phyloP scores from a whole-genome alignment of 2,329 filamentous ascomycete genomes.

The Thielaviopsis musarum region DNA sequence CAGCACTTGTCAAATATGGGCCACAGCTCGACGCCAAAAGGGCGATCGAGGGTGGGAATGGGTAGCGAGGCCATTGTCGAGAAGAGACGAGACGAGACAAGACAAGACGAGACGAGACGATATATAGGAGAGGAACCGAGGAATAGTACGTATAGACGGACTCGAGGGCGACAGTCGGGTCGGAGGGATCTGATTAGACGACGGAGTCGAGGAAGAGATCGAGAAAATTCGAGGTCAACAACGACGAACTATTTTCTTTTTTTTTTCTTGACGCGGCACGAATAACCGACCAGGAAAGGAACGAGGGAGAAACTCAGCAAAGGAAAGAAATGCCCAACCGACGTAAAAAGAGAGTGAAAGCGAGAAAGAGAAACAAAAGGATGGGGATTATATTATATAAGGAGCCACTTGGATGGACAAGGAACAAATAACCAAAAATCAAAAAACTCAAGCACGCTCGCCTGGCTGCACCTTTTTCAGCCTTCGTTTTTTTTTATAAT shows the following conservation, averaged over 20 bases:
- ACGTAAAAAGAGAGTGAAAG: background rate
- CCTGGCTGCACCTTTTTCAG: background rate
- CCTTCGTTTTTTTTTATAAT: background rate
- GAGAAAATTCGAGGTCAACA: background rate
- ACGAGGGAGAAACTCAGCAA: background rate
- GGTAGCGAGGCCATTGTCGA: constrained; percentile 13
- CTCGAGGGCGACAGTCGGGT: background rate
- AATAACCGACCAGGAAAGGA: background rate
- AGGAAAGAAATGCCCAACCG: background rate
- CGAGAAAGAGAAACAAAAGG: background rate
- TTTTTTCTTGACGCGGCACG: background rate
- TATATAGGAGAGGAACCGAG: background rate
- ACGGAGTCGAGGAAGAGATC: background rate
- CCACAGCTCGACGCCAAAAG: constrained; percentile 85
- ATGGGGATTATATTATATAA: background rate
- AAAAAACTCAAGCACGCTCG: too few species aligned
- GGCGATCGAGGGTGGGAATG: constrained; percentile 70
- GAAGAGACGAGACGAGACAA: constrained; percentile 13
- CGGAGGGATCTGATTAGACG: background rate
- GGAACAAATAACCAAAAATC: background rate
- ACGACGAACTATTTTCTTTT: background rate
- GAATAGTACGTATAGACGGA: background rate
- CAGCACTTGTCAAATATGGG: constrained; percentile 84
- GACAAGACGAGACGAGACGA: background rate
- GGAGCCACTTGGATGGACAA: background rate